Conservation (phyloP, 768 basidiomycete genomes). For the Termitomyces sp. region DNA sequence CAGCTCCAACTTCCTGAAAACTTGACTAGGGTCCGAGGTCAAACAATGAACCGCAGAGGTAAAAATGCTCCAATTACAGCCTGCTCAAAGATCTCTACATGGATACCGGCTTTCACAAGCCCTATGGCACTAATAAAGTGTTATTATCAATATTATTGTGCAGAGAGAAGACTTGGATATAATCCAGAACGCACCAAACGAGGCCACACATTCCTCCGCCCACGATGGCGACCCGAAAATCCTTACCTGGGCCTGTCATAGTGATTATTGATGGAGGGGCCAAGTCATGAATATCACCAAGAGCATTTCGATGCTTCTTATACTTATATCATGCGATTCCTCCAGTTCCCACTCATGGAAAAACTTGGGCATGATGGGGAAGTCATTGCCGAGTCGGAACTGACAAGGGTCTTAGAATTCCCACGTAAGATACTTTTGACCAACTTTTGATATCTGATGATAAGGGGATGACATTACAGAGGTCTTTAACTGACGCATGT, state of each 20-base stretch:
- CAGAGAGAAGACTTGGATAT: background rate
- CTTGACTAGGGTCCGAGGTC: constrained; percentile 26
- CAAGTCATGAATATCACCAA: background rate
- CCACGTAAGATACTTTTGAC: background rate
- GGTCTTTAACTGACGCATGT: background rate
- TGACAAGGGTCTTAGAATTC: background rate
- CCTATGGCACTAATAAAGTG: constrained; percentile 32
- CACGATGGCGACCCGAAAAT: constrained; percentile 46
- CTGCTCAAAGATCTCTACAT: constrained; percentile 48
- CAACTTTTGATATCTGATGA: background rate
- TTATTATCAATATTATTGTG: background rate
- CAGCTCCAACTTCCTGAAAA: constrained; percentile 52
- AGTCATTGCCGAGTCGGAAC: background rate
- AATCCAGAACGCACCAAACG: constrained; percentile 25
- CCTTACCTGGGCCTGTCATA: constrained; percentile 22
- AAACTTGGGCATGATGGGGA: too few relatives aligned
- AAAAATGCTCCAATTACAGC: constrained; percentile 26
- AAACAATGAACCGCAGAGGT: background rate
- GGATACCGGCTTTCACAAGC: constrained; percentile 35
- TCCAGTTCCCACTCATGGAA: background rate
- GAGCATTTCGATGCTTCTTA: background rate
- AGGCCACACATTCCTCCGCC: constrained; percentile 55
- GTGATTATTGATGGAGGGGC: background rate
- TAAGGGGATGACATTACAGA: too few relatives aligned
- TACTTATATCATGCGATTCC: background rate